phyloP scores from a whole-genome alignment of 345 rosid genomes.

The Syzygium jambos region DNA sequence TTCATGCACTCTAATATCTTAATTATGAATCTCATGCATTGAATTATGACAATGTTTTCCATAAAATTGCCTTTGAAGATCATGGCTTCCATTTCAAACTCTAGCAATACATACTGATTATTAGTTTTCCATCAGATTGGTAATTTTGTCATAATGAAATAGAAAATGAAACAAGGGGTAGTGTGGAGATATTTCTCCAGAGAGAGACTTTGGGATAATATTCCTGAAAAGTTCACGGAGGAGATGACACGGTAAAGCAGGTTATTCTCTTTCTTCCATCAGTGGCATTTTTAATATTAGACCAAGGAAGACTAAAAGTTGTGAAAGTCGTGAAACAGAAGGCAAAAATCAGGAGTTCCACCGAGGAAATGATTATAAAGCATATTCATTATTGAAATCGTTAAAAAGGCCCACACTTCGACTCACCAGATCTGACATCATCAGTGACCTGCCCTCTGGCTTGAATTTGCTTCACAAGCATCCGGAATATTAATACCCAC shows the following conservation, averaged over 20 bases:
- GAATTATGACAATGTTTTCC: background rate
- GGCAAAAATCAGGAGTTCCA: background rate
- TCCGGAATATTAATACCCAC: constrained; percentile 87
- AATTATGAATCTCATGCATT: background rate
- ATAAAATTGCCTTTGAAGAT: background rate
- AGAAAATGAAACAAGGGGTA: background rate
- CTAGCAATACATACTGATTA: background rate
- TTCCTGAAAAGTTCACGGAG: background rate
- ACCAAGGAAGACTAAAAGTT: background rate
- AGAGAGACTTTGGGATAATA: background rate
- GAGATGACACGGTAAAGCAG: background rate
- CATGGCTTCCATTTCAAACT: background rate
- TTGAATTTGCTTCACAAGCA: constrained; percentile 77
- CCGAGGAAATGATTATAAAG: background rate
- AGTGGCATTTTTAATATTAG: background rate
- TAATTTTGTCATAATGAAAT: background rate
- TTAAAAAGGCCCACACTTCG: background rate
- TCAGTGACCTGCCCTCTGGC: constrained; percentile 68
- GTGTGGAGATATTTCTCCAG: background rate
- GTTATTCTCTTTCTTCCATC: background rate
- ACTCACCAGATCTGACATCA: constrained; percentile 88
- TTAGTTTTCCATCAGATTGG: background rate
- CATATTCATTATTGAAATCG: background rate
- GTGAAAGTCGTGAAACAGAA: background rate
- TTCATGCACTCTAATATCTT: background rate